Percentiles rank a stretch among this genome's conserved stretches.
Conservation (phyloP, 257 asterid genomes). For the Leptodermis oblonga region DNA sequence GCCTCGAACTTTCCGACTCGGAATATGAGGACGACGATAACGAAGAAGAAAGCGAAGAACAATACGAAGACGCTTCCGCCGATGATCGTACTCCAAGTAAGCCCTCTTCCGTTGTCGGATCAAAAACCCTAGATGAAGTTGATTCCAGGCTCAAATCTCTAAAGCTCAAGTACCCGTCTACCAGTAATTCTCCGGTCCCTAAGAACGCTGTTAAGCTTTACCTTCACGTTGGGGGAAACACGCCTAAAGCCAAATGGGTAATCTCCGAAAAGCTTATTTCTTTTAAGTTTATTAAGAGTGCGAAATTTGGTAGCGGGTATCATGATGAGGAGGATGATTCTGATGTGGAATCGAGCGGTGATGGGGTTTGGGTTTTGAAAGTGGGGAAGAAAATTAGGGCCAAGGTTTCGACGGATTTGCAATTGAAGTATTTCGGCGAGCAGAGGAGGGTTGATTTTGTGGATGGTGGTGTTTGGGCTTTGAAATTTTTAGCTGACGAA, state of each 20-base stretch:
- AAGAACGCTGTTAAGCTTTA: constrained; percentile 68
- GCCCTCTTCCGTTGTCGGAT: constrained; percentile 26
- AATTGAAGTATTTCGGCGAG: constrained; percentile 85
- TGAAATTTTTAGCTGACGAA: constrained; percentile 62
- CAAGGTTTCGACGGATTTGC: constrained; percentile 80
- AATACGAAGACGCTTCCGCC: constrained; percentile 41
- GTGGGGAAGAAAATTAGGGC: constrained; percentile 63
- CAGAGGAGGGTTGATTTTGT: constrained; percentile 97
- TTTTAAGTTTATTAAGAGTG: constrained; percentile 54
- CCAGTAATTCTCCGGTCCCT: constrained; percentile 26
- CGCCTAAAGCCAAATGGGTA: constrained; percentile 90
- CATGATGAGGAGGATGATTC: constrained; percentile 34
- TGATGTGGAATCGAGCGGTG: constrained; percentile 41
- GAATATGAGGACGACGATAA: constrained; percentile 57
- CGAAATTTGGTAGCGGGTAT: constrained; percentile 37
- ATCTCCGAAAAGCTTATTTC: constrained; percentile 54
- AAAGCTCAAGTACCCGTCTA: constrained; percentile 65
- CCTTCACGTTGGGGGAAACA: constrained; percentile 85
- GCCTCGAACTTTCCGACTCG: constrained; percentile 81
- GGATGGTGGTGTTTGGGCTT: constrained; percentile 91
- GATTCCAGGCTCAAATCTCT: constrained; percentile 60
- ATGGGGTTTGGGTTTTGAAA: constrained; percentile 78
- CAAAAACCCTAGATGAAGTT: constrained; percentile 57
- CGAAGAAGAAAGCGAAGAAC: constrained; percentile 47
- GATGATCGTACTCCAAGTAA: constrained; percentile 31